Percentiles rank a stretch among this genome's conserved stretches.
These are phyloP conservation scores for Apiospora pterosperma DNA, from an alignment of 2,329 filamentous ascomycete species.

Conservation along the genomic window DNA sequence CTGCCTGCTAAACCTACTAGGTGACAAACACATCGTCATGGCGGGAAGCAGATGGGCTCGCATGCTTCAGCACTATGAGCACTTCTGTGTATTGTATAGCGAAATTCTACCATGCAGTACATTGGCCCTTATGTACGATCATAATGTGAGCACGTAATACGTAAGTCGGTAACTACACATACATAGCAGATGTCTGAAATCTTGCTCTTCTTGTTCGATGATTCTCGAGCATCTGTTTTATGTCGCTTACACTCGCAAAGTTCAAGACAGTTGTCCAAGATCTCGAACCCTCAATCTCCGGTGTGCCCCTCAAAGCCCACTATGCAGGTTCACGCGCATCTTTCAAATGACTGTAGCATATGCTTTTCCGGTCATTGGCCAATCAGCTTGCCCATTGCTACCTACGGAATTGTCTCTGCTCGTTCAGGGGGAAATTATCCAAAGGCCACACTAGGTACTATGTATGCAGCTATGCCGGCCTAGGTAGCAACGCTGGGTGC, in stretches of 20 bases:
- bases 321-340: not conserved
- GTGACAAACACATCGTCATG: not conserved
- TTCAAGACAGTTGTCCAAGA: constrained; percentile 2
- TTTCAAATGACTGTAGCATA: not conserved
- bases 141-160: not conserved
- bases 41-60: not conserved
- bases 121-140: not conserved
- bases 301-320: not conserved
- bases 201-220: not conserved
- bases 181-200: not conserved
- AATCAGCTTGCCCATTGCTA: not conserved
- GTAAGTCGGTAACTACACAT: not conserved
- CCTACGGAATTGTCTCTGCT: not conserved
- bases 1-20: not conserved
- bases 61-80: not conserved
- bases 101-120: not conserved
- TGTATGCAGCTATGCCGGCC: too few species aligned
- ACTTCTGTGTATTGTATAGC: not conserved
- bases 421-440: not conserved
- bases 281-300: not conserved
- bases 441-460: not conserved
- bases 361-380: not conserved
- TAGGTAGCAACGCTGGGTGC: not conserved
- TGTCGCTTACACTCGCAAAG: not conserved
- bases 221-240: not conserved